Conservation (phyloP, 2,329 filamentous ascomycete species). For the Fonsecaea erecta region DNA sequence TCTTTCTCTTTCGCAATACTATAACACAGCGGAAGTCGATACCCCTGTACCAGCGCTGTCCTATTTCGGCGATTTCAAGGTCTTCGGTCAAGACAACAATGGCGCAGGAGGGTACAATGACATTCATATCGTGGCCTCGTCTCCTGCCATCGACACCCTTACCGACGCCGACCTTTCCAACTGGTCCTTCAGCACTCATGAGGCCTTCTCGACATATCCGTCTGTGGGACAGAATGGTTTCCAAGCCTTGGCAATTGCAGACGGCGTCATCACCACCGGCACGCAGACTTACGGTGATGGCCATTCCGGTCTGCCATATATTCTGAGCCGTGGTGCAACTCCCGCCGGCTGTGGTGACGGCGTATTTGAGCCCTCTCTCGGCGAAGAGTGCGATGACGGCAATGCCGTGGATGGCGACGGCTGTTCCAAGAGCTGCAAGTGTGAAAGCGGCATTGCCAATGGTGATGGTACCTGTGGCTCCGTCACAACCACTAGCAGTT, state of each 20-base stretch:
- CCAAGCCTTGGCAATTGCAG: conserved; percentile 6
- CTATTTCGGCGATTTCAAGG: conserved; percentile 8
- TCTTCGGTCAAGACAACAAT: conserved; percentile 8
- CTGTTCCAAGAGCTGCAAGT: conserved; percentile 14
- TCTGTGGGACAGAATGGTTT: conserved; percentile 6
- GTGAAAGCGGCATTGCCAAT: conserved; percentile 9
- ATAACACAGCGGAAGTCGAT: not conserved
- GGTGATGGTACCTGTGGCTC: conserved; percentile 10
- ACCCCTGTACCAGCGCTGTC: conserved; percentile 3
- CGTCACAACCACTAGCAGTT: not conserved
- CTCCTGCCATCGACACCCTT: conserved; percentile 6
- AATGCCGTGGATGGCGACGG: conserved; percentile 9
- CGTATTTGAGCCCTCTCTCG: conserved; percentile 1
- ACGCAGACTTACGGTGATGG: conserved; percentile 6
- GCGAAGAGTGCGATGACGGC: conserved; percentile 15
- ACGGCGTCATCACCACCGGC: conserved; percentile 6
- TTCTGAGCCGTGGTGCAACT: conserved; percentile 5
- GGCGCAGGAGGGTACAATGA: conserved; percentile 4
- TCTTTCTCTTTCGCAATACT: conserved; percentile 2
- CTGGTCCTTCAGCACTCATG: conserved; percentile 10
- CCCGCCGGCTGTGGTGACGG: conserved; percentile 7
- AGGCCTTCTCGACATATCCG: conserved; percentile 6
- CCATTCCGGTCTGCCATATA: conserved; percentile 5
- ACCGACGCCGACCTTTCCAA: conserved; percentile 11
- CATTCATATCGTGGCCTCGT: conserved; percentile 4